phyloP scores from a whole-genome alignment of 768 basidiomycete genomes.

The Pleurotus salmoneostramineus region DNA sequence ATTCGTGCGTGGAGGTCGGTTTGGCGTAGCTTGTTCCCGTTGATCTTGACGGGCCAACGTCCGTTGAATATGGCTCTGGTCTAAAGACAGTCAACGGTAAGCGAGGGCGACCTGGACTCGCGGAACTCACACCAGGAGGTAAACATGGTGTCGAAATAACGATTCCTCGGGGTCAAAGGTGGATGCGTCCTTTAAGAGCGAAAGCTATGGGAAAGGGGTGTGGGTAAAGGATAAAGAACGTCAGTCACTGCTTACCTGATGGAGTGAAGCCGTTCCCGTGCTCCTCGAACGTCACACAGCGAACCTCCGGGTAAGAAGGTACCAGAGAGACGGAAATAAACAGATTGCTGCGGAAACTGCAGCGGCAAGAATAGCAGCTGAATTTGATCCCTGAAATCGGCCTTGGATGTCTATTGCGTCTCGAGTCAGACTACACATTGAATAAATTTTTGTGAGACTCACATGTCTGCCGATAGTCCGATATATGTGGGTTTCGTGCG shows the following conservation, averaged over 20 bases:
- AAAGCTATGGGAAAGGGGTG: conserved; percentile 1
- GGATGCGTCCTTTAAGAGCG: not conserved
- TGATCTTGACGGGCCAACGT: not conserved
- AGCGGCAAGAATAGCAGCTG: not conserved
- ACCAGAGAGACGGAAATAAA: not conserved
- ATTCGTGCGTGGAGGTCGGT: not conserved
- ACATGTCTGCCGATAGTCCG: too few species aligned
- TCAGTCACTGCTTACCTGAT: not conserved
- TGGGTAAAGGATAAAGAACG: not conserved
- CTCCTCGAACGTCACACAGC: not conserved
- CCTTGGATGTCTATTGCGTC: too few species aligned
- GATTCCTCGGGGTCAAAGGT: not conserved
- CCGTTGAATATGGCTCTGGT: conserved; percentile 2
- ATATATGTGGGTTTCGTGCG: not conserved
- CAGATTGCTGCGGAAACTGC: not conserved
- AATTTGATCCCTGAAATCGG: not conserved
- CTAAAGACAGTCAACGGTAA: not conserved
- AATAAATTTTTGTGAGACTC: too few species aligned
- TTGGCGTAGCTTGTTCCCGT: not conserved
- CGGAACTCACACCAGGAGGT: conserved; percentile 3
- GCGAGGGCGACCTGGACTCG: not conserved
- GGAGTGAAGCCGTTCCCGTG: not conserved
- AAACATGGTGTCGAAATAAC: conserved; percentile 1
- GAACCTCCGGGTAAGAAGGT: not conserved
- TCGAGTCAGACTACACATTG: too few species aligned